These are phyloP conservation scores for Ramicandelaber brevisporus DNA, from an alignment of 192 early-diverging fungal species.

Conservation along the genomic window DNA sequence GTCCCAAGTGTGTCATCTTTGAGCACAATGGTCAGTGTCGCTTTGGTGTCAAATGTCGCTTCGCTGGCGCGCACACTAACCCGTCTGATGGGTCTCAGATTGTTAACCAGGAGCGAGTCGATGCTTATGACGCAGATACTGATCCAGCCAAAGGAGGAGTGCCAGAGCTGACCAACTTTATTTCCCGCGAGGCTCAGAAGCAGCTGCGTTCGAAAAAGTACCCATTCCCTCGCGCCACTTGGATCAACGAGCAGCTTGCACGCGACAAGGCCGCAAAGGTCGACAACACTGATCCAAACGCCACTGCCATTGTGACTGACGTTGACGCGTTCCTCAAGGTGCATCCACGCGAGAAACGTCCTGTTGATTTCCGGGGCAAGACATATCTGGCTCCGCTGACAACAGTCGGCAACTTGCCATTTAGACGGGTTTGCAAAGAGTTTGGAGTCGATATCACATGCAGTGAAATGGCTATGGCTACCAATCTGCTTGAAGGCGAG, in stretches of 20 bases:
- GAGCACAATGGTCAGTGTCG: constrained; percentile 39
- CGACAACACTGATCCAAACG: constrained; percentile 3
- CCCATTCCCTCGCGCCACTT: too few species aligned
- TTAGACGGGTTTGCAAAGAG: constrained; percentile 76
- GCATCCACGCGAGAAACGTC: constrained; percentile 1
- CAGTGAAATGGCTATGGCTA: constrained; percentile 75
- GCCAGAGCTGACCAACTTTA: too few species aligned
- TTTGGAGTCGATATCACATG: constrained; percentile 94
- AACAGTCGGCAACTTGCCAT: constrained; percentile 92
- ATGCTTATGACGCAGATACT: constrained; percentile 2
- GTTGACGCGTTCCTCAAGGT: constrained; percentile 10
- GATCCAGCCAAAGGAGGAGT: constrained; percentile 1
- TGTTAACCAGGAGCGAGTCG: constrained; percentile 26
- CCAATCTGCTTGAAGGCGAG: constrained; percentile 38
- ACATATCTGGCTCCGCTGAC: constrained; percentile 88
- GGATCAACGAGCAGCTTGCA: constrained; percentile 7
- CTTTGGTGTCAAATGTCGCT: constrained; percentile 38
- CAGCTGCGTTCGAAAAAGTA: neutral
- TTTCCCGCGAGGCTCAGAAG: neutral
- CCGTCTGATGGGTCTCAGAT: constrained; percentile 17
- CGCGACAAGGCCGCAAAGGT: constrained; percentile 6
- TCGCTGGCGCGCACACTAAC: constrained; percentile 21
- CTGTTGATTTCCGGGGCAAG: constrained; percentile 55
- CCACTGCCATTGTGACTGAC: constrained; percentile 2
- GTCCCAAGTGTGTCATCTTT: constrained; percentile 35